A percentile compares a stretch with the other conserved stretches of the same genome.
phyloP scores from a whole-genome alignment of 2,329 filamentous ascomycete species.

The Claviceps purpurea region DNA sequence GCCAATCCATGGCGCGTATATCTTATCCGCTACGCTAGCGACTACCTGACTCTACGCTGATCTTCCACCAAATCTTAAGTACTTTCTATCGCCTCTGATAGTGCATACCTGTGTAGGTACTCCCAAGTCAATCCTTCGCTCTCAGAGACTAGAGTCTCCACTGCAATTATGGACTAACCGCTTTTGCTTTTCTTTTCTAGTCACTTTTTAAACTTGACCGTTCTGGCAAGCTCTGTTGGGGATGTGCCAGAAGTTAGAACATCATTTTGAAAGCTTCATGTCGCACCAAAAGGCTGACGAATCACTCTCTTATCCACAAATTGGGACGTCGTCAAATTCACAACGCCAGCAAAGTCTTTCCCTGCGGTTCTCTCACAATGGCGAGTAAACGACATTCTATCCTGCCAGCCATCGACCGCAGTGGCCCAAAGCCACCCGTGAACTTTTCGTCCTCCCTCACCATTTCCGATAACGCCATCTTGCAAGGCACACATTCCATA shows the following conservation, averaged over 20 bases:
- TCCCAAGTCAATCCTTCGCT: not conserved
- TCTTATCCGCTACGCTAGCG: slow-evolving; percentile 18
- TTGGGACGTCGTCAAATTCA: not conserved
- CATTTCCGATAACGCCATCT: slow-evolving; percentile 48
- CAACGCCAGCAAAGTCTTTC: not conserved
- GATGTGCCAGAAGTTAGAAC: not conserved
- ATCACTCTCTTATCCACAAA: not conserved
- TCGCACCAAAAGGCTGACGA: not conserved
- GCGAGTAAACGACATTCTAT: slow-evolving; percentile 43
- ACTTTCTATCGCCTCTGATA: not conserved
- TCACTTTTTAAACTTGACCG: too few species aligned
- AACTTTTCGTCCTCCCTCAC: slow-evolving; percentile 46
- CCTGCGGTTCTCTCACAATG: slow-evolving; percentile 12
- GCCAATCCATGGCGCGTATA: slow-evolving; percentile 21
- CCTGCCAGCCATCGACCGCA: slow-evolving; percentile 36
- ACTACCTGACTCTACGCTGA: slow-evolving; percentile 1
- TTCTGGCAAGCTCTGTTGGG: not conserved
- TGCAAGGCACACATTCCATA: slow-evolving; percentile 64
- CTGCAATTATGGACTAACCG: not conserved
- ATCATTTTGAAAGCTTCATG: not conserved
- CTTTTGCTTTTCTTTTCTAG: not conserved
- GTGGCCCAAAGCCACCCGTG: slow-evolving; percentile 46
- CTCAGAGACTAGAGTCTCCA: not conserved
- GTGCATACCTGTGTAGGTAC: too few species aligned
- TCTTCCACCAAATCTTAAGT: not conserved